A percentile compares a stretch with the other conserved stretches of the same genome.
phyloP scores from a whole-genome alignment of 441 rosid genomes.

The Gossypium aridum region DNA sequence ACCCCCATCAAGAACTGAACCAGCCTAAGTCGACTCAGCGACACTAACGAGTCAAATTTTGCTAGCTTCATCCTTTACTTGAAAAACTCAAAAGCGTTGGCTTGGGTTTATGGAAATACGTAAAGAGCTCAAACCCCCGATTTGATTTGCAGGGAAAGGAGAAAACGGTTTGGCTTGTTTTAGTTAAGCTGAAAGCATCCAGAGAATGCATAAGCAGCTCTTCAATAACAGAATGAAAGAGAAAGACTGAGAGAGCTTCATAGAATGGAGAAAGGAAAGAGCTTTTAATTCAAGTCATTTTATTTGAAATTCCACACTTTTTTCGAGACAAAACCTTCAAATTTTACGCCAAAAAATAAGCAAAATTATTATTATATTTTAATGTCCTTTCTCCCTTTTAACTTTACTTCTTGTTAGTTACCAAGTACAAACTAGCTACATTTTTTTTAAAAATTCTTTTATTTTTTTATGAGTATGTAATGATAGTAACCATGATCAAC shows the following conservation, averaged over 20 bases:
- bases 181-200: neutral
- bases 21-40: conserved; percentile 39
- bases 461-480: no score
- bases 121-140: neutral
- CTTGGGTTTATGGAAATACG: neutral
- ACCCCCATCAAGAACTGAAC: conserved; percentile 32
- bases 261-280: neutral
- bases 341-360: neutral
- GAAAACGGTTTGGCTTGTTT: neutral
- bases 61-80: conserved; percentile 40
- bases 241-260: neutral
- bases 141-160: neutral
- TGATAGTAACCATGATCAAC: no score
- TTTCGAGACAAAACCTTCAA: neutral
- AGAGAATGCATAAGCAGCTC: neutral
- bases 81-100: no score
- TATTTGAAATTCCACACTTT: neutral
- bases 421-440: neutral
- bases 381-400: neutral
- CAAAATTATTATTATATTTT: neutral
- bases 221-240: neutral
- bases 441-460: no score
- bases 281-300: neutral
- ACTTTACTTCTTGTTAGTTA: neutral
- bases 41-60: conserved; percentile 35